phyloP scores from a whole-genome alignment of 805 yeast species.

The Saturnispora sanitii region DNA sequence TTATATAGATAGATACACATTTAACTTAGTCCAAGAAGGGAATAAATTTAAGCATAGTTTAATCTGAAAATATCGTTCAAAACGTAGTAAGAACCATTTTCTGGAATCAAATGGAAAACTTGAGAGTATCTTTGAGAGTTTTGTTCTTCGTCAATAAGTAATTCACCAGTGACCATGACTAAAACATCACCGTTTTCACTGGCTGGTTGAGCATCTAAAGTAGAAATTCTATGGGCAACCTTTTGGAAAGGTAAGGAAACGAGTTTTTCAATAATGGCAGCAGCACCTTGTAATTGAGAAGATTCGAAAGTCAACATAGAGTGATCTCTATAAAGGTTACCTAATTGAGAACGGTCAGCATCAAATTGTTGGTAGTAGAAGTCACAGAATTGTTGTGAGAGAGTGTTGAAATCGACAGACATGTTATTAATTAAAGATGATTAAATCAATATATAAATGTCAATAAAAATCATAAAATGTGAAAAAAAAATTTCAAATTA shows the following conservation, averaged over 20 bases:
- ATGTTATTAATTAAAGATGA: constrained; percentile 10
- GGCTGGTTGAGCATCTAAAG: constrained; percentile 97
- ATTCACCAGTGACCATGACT: constrained; percentile 96
- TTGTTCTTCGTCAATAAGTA: constrained; percentile 86
- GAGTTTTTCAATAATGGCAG: constrained; percentile 85
- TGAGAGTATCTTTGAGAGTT: constrained; percentile 95
- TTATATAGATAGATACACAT: not conserved
- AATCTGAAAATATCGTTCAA: constrained; percentile 96
- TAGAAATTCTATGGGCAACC: constrained; percentile 87
- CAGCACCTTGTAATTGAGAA: constrained; percentile 89
- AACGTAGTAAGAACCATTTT: constrained; percentile 82
- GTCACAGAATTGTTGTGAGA: constrained; percentile 69
- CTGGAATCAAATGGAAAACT: constrained; percentile 94
- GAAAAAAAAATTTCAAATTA: not conserved
- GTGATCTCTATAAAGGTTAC: constrained; percentile 56
- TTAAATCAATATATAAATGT: not conserved
- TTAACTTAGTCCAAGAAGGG: not conserved
- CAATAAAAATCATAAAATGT: not conserved
- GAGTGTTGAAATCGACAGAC: constrained; percentile 29
- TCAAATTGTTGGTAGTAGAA: constrained; percentile 95
- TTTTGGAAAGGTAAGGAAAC: constrained; percentile 83
- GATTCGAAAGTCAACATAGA: constrained; percentile 97
- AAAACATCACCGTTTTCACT: constrained; percentile 86
- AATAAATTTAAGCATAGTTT: constrained; percentile 49
- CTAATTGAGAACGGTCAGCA: constrained; percentile 77